Evolutionary conservation across 139 green algal species (phyloP), one percentile per base, ranked within the genome.

Genomic region (Pseudopediastrum boryanum): DNA sequence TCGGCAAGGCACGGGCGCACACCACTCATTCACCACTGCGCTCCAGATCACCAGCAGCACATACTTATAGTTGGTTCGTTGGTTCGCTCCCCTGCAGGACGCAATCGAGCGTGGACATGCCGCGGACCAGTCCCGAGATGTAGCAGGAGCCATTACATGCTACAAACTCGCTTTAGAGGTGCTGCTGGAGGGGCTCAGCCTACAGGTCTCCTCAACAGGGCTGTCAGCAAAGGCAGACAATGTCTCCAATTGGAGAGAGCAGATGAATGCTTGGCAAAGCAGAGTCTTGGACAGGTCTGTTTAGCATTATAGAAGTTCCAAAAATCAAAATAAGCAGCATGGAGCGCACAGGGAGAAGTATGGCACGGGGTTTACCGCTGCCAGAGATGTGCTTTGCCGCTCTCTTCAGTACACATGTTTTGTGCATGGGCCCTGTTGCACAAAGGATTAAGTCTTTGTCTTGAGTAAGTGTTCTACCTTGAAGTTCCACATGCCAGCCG

Each of bases 201-300:
- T 90, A 23, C 16, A 79, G 19, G 81, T 92, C 10, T 78, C 81
- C 4, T 63, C 68, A 25, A 50, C 76, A 2, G 90, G 89, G 5
- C 83, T 95, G 48, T 87, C 85, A 2, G 73, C 83, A 9, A 51
- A 75, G 16, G 80, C 77, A 36, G 87, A 85, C 84, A 92, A 82
- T 43, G 75, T 84, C 0, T 59, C 77, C 6, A 79, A 39, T 25
- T 89, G 83, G 87, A 79, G 82, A 25, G 31, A 54, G 5, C 84
- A 93, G 52, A 78, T 95, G 56, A 36, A 77, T 9, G 44, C 25
- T 0, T 93, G 88, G 86, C 51, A 76, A 36, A 23, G 65, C 19
- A 35, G 39, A 12, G 82, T 86, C 29, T 21, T 39, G n/a, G 68
- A 70, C 21, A 90, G 89, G 87, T 88, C 44, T 1, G 66, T 29